A percentile compares a stretch with the other conserved stretches of the same genome.
Conservation (phyloP, 176 grass and related monocot species). For the Areca catechu region DNA sequence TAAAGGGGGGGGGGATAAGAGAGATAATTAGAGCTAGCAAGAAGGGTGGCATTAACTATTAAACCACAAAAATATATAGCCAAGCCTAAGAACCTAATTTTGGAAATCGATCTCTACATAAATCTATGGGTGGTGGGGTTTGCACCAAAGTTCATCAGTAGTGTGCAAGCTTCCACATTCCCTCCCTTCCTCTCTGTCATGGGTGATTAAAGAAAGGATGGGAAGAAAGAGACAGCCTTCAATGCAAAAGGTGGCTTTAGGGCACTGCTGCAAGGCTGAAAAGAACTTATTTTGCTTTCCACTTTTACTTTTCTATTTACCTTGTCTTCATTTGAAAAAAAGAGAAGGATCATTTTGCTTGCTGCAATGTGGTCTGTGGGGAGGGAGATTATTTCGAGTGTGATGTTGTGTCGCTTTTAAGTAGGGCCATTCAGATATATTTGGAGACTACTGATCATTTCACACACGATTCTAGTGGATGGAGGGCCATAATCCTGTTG, state of each 20-base stretch:
- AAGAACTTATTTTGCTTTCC: constrained; percentile 35
- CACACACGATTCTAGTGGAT: no score
- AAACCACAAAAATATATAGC: neutral
- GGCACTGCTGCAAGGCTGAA: constrained; percentile 25
- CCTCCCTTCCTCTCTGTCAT: constrained; percentile 31
- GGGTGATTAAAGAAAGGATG: constrained; percentile 60
- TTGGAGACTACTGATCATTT: no score
- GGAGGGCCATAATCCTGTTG: no score
- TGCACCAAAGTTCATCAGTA: neutral
- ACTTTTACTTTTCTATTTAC: constrained; percentile 16
- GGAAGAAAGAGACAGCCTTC: constrained; percentile 49
- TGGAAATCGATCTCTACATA: neutral
- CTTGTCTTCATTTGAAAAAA: constrained; percentile 7
- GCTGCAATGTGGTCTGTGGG: no score
- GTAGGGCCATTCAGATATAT: no score
- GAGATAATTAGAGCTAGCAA: neutral
- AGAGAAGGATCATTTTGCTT: no score
- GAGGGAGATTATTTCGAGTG: no score
- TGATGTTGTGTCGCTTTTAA: no score
- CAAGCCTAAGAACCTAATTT: constrained; percentile 1
- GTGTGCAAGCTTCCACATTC: constrained; percentile 38
- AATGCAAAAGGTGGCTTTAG: constrained; percentile 51
- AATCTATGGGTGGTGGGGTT: neutral
- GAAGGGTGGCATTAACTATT: neutral
- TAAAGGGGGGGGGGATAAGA: no score